Percentiles rank a stretch among this genome's conserved stretches.
Conservation (phyloP, 805 yeast species). For the Candida dajiaensis region DNA sequence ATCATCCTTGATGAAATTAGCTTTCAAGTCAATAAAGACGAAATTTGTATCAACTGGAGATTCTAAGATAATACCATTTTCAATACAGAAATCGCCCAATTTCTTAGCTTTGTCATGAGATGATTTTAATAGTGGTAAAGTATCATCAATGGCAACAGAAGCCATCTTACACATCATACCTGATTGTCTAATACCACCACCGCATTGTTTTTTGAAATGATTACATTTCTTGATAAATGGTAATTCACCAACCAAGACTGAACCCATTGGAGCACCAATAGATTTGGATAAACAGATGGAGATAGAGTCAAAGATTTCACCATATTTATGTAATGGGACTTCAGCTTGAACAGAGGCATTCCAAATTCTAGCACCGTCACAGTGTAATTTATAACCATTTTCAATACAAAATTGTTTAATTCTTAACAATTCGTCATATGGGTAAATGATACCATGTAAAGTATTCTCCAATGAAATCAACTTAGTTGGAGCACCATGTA, state of each 20-base stretch:
- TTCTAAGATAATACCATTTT: conserved; percentile 50
- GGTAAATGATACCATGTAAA: conserved; percentile 74
- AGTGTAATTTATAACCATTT: conserved; percentile 59
- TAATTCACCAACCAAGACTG: conserved; percentile 67
- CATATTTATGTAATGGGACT: conserved; percentile 56
- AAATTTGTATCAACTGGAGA: conserved; percentile 83
- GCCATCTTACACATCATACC: conserved; percentile 85
- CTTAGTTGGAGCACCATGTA: conserved; percentile 85
- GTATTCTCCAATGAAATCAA: conserved; percentile 86
- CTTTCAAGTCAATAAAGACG: conserved; percentile 60
- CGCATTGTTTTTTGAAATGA: conserved; percentile 86
- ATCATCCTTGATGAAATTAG: conserved; percentile 45
- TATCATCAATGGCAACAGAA: conserved; percentile 65
- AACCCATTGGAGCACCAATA: conserved; percentile 91
- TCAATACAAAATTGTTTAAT: conserved; percentile 67
- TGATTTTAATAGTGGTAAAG: conserved; percentile 40
- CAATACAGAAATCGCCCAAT: conserved; percentile 46
- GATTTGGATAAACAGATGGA: conserved; percentile 87
- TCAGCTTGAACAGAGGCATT: conserved; percentile 69
- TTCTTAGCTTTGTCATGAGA: conserved; percentile 47
- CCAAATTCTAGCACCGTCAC: conserved; percentile 95
- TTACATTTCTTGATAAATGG: conserved; percentile 61
- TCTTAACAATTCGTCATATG: conserved; percentile 71
- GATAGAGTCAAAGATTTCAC: conserved; percentile 78
- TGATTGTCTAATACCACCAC: conserved; percentile 90